These are phyloP conservation scores for Microcyclosporella mali DNA, from an alignment of 2,329 filamentous ascomycete genomes.

Conservation along the genomic window DNA sequence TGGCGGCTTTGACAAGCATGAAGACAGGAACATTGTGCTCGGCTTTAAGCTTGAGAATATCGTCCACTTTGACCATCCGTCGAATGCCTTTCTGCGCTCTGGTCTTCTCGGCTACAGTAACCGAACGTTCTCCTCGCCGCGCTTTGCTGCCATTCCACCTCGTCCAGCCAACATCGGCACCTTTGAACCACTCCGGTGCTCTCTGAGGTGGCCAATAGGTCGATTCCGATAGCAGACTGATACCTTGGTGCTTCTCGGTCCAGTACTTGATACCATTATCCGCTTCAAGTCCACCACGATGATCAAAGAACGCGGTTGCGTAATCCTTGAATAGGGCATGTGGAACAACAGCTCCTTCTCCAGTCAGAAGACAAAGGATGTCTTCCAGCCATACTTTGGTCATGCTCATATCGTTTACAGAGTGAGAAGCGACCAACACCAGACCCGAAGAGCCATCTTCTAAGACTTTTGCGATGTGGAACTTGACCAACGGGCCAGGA, in stretches of 20 bases:
- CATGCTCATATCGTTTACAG: constrained; percentile 31
- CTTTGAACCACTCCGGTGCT: constrained; percentile 31
- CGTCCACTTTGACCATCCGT: constrained; percentile 22
- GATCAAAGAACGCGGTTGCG: constrained; percentile 27
- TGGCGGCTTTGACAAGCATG: constrained; percentile 32
- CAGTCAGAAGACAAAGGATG: constrained; percentile 23
- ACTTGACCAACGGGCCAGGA: constrained; percentile 26
- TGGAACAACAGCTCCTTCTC: constrained; percentile 21
- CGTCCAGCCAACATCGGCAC: constrained; percentile 25
- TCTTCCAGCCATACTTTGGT: constrained; percentile 32
- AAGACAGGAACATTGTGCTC: constrained; percentile 29
- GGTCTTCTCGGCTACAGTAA: constrained; percentile 20
- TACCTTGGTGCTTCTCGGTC: constrained; percentile 26
- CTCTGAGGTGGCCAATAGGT: constrained; percentile 27
- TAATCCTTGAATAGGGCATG: constrained; percentile 30
- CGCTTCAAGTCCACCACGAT: constrained; percentile 26
- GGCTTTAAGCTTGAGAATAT: constrained; percentile 27
- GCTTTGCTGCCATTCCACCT: constrained; percentile 25
- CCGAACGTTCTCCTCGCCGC: constrained; percentile 21
- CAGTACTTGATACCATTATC: constrained; percentile 27
- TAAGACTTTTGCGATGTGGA: constrained; percentile 25
- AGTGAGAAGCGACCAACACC: constrained; percentile 27
- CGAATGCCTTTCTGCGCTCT: constrained; percentile 27
- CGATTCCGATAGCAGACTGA: constrained; percentile 22
- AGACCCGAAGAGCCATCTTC: constrained; percentile 26